Conservation (phyloP, 345 rosid species). For the Arabis hirsuta region DNA sequence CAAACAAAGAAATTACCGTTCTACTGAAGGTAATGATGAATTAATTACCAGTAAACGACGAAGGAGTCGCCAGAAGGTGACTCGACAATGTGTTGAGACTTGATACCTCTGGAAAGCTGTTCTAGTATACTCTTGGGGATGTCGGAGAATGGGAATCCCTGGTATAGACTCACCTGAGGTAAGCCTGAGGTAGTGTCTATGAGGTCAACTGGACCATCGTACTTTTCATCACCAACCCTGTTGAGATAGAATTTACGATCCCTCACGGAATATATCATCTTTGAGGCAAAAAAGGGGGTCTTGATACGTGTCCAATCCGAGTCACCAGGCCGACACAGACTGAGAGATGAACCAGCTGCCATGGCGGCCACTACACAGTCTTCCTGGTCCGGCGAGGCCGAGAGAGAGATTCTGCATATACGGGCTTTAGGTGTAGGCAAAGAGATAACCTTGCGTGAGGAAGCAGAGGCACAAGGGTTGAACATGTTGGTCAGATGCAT, state of each 20-base stretch:
- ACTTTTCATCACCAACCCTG: not conserved
- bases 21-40: no score
- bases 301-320: not conserved
- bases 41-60: slow-evolving; percentile 13
- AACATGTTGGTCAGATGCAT: slow-evolving; percentile 4
- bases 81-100: not conserved
- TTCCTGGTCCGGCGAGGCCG: slow-evolving; percentile 28
- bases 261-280: not conserved
- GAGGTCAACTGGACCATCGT: not conserved
- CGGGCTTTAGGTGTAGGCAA: not conserved
- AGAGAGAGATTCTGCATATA: not conserved
- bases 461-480: slow-evolving; percentile 6
- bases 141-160: not conserved
- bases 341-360: not conserved
- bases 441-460: not conserved
- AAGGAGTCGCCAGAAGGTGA: slow-evolving; percentile 28
- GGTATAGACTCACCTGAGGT: slow-evolving; percentile 15
- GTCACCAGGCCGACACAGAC: slow-evolving; percentile 29
- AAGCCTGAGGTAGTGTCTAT: not conserved
- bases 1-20: no score
- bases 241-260: slow-evolving; percentile 1
- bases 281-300: not conserved
- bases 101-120: rapidly evolving
- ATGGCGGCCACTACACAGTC: slow-evolving; percentile 14
- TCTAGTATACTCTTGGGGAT: slow-evolving; percentile 8